These are phyloP conservation scores for Psilocybe azurescens DNA, from an alignment of 768 basidiomycete species.

Conservation along the genomic window DNA sequence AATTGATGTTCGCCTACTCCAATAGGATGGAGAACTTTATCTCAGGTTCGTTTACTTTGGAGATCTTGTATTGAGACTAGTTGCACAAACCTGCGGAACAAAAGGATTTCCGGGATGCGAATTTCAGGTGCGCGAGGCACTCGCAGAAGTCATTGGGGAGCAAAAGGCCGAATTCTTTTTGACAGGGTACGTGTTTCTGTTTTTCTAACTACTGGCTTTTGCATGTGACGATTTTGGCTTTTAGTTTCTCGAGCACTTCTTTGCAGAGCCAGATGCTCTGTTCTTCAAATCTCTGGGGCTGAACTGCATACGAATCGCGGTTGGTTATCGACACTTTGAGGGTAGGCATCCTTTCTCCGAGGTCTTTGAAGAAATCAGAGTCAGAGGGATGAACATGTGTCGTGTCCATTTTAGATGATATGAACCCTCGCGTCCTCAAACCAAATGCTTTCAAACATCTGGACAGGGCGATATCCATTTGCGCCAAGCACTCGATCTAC, in stretches of 20 bases:
- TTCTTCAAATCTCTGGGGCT: conserved; percentile 81
- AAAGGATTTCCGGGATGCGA: conserved; percentile 84
- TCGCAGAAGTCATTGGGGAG: conserved; percentile 66
- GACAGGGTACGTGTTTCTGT: conserved; percentile 59
- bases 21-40: conserved; percentile 81
- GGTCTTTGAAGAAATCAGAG: too few relatives aligned
- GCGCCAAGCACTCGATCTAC: conserved; percentile 75
- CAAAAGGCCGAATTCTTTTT: conserved; percentile 79
- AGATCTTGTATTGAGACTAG: background rate
- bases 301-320: conserved; percentile 77
- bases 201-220: background rate
- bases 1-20: background rate
- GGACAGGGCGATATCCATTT: conserved; percentile 75
- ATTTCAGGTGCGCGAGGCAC: conserved; percentile 72
- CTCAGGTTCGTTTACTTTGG: conserved; percentile 42
- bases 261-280: conserved; percentile 71
- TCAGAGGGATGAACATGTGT: background rate
- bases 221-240: background rate
- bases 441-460: conserved; percentile 81
- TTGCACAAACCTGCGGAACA: conserved; percentile 2
- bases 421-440: conserved; percentile 83
- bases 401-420: conserved; percentile 51
- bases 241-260: conserved; percentile 84
- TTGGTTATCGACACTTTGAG: conserved; percentile 79
- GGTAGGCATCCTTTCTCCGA: conserved; percentile 30